Conservation (phyloP, 2,329 filamentous ascomycete genomes). For the Aspergillus sclerotialis region DNA sequence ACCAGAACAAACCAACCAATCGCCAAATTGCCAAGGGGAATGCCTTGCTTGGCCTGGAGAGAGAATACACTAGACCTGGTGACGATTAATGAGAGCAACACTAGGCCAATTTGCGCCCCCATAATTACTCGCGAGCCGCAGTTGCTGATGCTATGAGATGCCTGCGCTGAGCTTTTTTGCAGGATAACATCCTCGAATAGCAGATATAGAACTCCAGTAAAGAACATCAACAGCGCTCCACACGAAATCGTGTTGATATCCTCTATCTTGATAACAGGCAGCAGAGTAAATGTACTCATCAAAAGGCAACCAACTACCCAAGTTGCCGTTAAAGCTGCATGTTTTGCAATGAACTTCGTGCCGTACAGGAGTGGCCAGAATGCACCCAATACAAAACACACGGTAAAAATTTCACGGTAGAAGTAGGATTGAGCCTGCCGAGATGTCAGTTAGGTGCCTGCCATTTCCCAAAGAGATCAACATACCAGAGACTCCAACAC, state of each 20-base stretch:
- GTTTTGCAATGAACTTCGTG: conserved; percentile 59
- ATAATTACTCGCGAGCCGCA: conserved; percentile 37
- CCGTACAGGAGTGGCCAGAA: conserved; percentile 77
- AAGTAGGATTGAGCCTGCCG: conserved; percentile 82
- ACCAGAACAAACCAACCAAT: conserved; percentile 77
- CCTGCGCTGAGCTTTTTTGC: conserved; percentile 24
- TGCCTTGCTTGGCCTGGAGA: conserved; percentile 73
- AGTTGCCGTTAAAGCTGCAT: conserved; percentile 56
- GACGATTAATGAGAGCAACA: conserved; percentile 73
- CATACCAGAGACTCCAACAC: conserved; percentile 71
- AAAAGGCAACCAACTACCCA: conserved; percentile 72
- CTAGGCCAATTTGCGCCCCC: conserved; percentile 59
- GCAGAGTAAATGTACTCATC: conserved; percentile 86
- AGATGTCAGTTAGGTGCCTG: conserved; percentile 3
- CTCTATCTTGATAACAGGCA: conserved; percentile 82
- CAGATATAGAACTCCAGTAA: conserved; percentile 70
- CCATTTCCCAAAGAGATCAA: conserved; percentile 9
- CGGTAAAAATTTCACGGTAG: conserved; percentile 76
- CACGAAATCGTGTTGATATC: conserved; percentile 68
- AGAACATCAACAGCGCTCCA: conserved; percentile 71
- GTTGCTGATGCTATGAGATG: conserved; percentile 14
- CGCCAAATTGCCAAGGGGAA: conserved; percentile 81
- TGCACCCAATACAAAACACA: conserved; percentile 67
- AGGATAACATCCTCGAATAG: conserved; percentile 64
- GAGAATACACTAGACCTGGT: conserved; percentile 81